A percentile compares a stretch with the other conserved stretches of the same genome.
Conservation (phyloP, 2,329 filamentous ascomycete species). For the Aspergillaceae sp. region DNA sequence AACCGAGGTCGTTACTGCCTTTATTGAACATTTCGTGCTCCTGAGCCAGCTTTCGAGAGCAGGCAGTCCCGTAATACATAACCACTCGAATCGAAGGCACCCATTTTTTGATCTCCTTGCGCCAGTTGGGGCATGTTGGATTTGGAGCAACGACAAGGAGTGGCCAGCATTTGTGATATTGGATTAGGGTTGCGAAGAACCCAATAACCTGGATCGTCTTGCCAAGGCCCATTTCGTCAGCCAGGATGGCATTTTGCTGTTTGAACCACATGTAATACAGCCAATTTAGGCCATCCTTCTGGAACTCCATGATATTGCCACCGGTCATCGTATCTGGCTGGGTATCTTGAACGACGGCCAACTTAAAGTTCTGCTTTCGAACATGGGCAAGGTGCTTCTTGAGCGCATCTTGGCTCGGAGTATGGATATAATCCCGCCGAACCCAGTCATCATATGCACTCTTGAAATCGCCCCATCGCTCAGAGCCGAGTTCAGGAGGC, state of each 20-base stretch:
- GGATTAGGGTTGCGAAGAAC: slow-evolving; percentile 64
- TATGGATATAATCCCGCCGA: slow-evolving; percentile 63
- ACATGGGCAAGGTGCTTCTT: slow-evolving; percentile 60
- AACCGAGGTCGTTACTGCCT: slow-evolving; percentile 58
- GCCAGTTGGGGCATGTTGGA: slow-evolving; percentile 94
- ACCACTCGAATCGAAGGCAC: slow-evolving; percentile 76
- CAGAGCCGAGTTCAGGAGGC: slow-evolving; percentile 54
- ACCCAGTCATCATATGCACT: slow-evolving; percentile 82
- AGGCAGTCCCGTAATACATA: slow-evolving; percentile 76
- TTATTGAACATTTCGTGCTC: slow-evolving; percentile 76
- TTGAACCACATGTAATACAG: slow-evolving; percentile 81
- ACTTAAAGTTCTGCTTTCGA: slow-evolving; percentile 56
- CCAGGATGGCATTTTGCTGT: slow-evolving; percentile 77
- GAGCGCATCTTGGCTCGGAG: slow-evolving; percentile 48
- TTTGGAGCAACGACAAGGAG: slow-evolving; percentile 93
- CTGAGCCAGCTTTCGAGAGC: slow-evolving; percentile 66
- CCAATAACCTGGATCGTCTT: slow-evolving; percentile 93
- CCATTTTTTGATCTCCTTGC: slow-evolving; percentile 92
- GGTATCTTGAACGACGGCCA: slow-evolving; percentile 55
- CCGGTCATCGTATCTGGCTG: slow-evolving; percentile 68
- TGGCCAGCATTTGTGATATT: slow-evolving; percentile 69
- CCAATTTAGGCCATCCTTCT: slow-evolving; percentile 91
- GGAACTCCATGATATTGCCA: slow-evolving; percentile 85
- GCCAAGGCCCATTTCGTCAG: slow-evolving; percentile 96
- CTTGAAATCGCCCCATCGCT: slow-evolving; percentile 69